Percentiles rank a stretch among this genome's conserved stretches.
These are phyloP conservation scores for Sporothrix globosa DNA, from an alignment of 2,329 filamentous ascomycete species.

Conservation along the genomic window DNA sequence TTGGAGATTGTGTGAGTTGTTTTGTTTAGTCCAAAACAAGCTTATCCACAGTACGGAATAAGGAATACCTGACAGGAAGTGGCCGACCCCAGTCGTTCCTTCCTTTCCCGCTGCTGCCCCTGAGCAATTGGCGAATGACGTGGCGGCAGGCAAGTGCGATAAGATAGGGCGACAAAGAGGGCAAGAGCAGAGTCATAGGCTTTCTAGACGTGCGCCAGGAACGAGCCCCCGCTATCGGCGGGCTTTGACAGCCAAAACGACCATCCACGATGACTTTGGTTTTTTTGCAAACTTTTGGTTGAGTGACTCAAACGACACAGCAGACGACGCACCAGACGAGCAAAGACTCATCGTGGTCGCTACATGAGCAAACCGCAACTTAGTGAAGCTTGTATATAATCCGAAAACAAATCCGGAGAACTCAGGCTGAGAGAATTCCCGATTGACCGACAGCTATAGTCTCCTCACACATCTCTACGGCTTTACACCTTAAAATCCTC, in stretches of 20 bases:
- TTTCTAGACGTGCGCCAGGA: not conserved
- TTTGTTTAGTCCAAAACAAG: not conserved
- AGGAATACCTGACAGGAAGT: too few relatives aligned
- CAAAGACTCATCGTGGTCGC: not conserved
- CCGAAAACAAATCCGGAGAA: not conserved
- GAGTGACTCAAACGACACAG: constrained; percentile 23
- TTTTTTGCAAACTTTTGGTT: constrained; percentile 9
- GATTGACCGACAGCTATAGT: not conserved
- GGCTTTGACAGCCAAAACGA: constrained; percentile 6
- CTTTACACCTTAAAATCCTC: not conserved
- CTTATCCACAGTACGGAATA: not conserved
- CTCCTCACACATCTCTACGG: not conserved
- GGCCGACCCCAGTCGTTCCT: not conserved
- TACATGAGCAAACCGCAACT: not conserved
- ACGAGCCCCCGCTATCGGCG: constrained; percentile 32
- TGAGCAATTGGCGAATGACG: constrained; percentile 13
- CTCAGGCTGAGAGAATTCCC: not conserved
- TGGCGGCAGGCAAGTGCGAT: constrained; percentile 14
- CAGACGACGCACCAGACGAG: constrained; percentile 20
- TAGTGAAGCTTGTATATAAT: not conserved
- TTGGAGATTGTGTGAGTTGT: not conserved
- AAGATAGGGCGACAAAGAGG: constrained; percentile 14
- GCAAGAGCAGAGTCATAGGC: constrained; percentile 23
- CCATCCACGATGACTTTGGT: constrained; percentile 13
- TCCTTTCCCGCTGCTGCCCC: not conserved